Conservation (phyloP, 2,329 filamentous ascomycete genomes). For the Aspergillus floridensis region DNA sequence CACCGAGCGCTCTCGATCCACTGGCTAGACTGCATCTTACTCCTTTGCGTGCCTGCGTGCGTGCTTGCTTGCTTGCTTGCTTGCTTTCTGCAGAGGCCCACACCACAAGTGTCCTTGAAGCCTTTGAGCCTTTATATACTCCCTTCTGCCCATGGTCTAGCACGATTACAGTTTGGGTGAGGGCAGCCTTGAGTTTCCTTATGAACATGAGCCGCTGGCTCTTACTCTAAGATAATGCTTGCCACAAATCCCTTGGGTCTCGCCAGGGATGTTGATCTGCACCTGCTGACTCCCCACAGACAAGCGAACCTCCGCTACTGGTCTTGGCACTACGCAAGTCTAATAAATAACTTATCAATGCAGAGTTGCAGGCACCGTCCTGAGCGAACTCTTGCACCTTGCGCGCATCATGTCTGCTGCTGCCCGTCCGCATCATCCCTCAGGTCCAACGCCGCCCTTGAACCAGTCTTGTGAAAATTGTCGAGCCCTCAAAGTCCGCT, state of each 20-base stretch:
- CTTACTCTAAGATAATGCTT: background rate
- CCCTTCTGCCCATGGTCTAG: background rate
- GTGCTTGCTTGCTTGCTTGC: background rate
- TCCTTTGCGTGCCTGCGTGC: background rate
- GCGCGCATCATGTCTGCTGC: constrained; percentile 1
- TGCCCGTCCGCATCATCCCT: background rate
- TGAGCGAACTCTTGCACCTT: background rate
- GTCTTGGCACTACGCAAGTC: constrained; percentile 6
- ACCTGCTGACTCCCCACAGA: background rate
- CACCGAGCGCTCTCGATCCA: background rate
- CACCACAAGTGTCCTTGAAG: background rate
- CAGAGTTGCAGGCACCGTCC: background rate
- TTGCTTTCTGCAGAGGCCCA: background rate
- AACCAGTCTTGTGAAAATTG: constrained; percentile 7
- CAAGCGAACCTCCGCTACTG: background rate
- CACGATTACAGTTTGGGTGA: background rate
- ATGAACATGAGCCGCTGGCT: background rate
- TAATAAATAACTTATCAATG: background rate
- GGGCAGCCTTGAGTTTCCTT: background rate
- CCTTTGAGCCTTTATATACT: background rate
- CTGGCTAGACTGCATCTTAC: background rate
- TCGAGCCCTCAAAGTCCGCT: constrained; percentile 3
- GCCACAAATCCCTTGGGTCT: background rate
- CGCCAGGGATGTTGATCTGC: background rate
- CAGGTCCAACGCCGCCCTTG: background rate